Base-by-base conservation (phyloP, 2,329 filamentous ascomycete species). In the Colletotrichum tropicicola region DNA sequence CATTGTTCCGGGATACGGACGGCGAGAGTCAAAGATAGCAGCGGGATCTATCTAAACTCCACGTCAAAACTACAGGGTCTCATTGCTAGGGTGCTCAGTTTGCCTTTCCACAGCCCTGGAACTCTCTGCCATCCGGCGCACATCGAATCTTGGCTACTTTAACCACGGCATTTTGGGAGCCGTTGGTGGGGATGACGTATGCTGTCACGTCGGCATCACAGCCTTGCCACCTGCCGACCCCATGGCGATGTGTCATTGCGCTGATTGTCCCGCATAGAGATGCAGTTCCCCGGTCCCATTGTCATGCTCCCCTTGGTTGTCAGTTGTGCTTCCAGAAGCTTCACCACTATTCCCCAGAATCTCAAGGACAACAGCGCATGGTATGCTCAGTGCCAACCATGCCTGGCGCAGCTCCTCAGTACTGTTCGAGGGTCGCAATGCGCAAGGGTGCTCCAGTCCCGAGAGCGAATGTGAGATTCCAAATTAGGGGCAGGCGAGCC, bases 381-480 rank as follows among this genome's bases (percentile, higher is more conserved):
- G 25, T 37, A 28, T 19, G 43, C 21, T n/a, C 60, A 44, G 41
- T 60, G 56, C 43, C 27, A 54, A 28, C 41, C 41, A 39, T 54
- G 49, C 15, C 32, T 47, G 37, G n/a, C 21, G 9, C 47, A 37
- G 47, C 30, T 32, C 19, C 9, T 8, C 28, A 47, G 7, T 30
- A 15, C 21, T 23, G 13, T 54, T 9, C 37, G 55, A 39, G 28
- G 12, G 28, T 21, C 23, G 44, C 6, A 35, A 65, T 55, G 44
- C 60, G 25, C 47, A 35, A 53, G 37, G 19, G 12, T 23, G 6
- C 3, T 44, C 17, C 12, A 35, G 43, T n/a, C 15, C 32, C 30
- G 45, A 41, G 28, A 41, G 17, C 59, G 41, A 63, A 17, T 35
- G n/a, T 44, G 15, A 4, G 27, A 66, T 64, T 66, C 30, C 63